A percentile compares a stretch with the other conserved stretches of the same genome.
These are phyloP conservation scores for Nymphaea colorata DNA, from an alignment of 164 flowering plant species.

Conservation along the genomic window DNA sequence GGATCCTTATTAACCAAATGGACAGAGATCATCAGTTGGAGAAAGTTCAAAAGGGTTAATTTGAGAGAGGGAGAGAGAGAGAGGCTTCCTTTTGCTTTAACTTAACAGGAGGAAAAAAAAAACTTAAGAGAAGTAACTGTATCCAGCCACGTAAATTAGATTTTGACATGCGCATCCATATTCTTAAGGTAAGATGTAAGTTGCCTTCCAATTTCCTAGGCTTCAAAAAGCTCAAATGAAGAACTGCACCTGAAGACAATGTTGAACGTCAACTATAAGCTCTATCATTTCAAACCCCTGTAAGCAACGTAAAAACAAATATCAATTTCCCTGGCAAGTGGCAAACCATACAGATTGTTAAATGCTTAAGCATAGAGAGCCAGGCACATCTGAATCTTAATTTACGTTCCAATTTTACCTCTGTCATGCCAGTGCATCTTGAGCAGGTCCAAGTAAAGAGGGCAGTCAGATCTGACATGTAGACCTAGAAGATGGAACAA, in stretches of 20 bases:
- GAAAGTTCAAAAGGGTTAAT: background rate
- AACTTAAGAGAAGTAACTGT: no score
- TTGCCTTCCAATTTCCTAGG: background rate
- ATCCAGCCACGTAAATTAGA: no score
- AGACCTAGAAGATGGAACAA: constrained; percentile 37
- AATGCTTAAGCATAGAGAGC: background rate
- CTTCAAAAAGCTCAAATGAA: no score
- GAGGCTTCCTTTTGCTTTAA: background rate
- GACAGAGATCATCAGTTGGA: background rate
- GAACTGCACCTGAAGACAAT: constrained; percentile 73
- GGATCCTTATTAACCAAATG: no score
- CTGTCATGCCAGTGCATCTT: constrained; percentile 59
- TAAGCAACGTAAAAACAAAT: background rate
- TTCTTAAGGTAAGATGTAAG: no score
- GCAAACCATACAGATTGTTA: background rate
- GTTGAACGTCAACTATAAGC: constrained; percentile 77
- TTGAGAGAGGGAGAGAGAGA: background rate
- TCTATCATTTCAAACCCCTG: constrained; percentile 94
- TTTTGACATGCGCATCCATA: no score
- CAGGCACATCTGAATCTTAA: background rate
- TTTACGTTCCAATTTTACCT: constrained; percentile 29
- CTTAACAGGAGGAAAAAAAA: no score
- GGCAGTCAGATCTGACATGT: constrained; percentile 81
- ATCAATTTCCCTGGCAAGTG: background rate
- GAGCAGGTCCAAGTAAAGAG: constrained; percentile 92